Evolutionary conservation across 2,329 filamentous ascomycete genomes (phyloP), one percentile per base, ranked within the genome.

Genomic region (Xylaria sp.): DNA sequence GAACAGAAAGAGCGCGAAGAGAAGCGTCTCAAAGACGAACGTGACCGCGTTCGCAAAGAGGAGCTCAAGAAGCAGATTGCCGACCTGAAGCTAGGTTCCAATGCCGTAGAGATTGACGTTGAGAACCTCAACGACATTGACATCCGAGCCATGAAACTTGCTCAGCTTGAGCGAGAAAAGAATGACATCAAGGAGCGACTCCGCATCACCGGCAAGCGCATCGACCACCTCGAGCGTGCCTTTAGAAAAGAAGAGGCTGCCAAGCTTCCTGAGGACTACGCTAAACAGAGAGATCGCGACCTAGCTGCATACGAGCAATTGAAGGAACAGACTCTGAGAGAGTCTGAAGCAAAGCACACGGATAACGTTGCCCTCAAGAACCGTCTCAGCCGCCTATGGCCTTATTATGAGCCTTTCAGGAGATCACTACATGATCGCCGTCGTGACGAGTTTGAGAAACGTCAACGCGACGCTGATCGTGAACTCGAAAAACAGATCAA

Each of bases 151-250:
- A 92, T 99, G 84, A 98, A 98, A 86, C 88, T 99, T 66, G 92
- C 93, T 69, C 95, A 97, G 82, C 89, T 99, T 11, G 96, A 98
- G 84, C 94, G 95, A 75, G 96, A 98, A 86, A 99, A 98, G 91
- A 97, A 95, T 78, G 94, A 96, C 78, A 90, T 98, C 74, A 93
- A 92, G 72, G 94, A 98, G 82, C 93, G 92, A 79, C 89, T 98
- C 61, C 91, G 94, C 76, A 89, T 97, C 75, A 97, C 94, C 69
- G 93, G 92, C 80, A 98, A 98, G 89, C 92, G 96, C 72, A 93
- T 98, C 76, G 96, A 99, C 79, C 95, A 99, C 82, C 85, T 99
- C 75, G 96, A 99, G 85, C 93, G 96, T 84, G 96, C 96, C 45
- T 97, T 97, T 88, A 91, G 96, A 77, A 93, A 95, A 80, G 96